Evolutionary conservation across 352 stramenopile species (phyloP).

Genomic region (Pythium vanterpoolii): DNA sequence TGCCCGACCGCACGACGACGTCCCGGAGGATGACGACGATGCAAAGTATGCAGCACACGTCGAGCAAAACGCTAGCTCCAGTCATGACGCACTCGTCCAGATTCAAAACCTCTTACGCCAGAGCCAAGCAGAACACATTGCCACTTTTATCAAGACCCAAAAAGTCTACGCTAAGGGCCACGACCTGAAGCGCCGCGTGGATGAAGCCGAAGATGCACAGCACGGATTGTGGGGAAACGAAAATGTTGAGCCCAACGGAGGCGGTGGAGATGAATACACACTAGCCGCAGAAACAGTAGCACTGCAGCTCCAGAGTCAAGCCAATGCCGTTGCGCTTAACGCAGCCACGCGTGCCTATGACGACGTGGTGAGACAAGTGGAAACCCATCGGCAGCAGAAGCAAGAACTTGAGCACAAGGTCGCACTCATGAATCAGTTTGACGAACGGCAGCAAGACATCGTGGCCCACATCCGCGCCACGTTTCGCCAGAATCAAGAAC

Average conservation of each 20-base stretch:
- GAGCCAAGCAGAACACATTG: slow-evolving; percentile 42
- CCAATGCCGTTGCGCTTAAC: slow-evolving; percentile 23
- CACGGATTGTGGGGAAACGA: slow-evolving; percentile 22
- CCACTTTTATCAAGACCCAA: slow-evolving; percentile 33
- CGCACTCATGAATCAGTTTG: slow-evolving; percentile 39
- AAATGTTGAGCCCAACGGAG: background rate
- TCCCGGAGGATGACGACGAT: slow-evolving; percentile 28
- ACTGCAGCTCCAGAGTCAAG: slow-evolving; percentile 31
- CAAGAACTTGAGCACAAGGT: slow-evolving; percentile 38
- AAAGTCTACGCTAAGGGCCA: slow-evolving; percentile 26
- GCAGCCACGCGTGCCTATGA: slow-evolving; percentile 16
- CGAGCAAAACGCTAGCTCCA: slow-evolving; percentile 28
- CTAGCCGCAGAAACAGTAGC: slow-evolving; percentile 21
- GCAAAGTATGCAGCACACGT: slow-evolving; percentile 37
- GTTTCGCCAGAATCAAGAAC: slow-evolving; percentile 27
- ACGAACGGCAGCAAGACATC: slow-evolving; percentile 36
- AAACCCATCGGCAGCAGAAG: slow-evolving; percentile 27
- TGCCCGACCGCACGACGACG: slow-evolving; percentile 1
- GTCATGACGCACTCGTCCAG: slow-evolving; percentile 36
- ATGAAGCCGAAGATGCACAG: slow-evolving; percentile 5
- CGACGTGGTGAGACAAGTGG: slow-evolving; percentile 21
- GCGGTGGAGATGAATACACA: background rate
- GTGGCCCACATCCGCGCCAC: slow-evolving; percentile 31
- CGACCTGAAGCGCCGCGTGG: slow-evolving; percentile 15
- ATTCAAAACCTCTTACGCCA: slow-evolving; percentile 34